phyloP scores from a whole-genome alignment of 2,329 filamentous ascomycete species.

The Epichloe brachyelytri region DNA sequence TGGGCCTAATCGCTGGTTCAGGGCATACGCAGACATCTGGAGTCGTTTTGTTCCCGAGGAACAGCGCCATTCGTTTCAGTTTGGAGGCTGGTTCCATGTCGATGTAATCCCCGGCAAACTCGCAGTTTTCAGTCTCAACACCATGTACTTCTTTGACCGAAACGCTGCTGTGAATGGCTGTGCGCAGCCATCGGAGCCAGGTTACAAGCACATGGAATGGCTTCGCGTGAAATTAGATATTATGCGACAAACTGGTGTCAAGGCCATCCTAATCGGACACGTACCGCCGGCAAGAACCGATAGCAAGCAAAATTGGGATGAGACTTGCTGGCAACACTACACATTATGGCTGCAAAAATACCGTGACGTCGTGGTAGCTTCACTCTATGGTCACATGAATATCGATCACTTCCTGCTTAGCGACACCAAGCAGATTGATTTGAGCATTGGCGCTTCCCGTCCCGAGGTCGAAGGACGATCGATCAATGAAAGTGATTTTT shows the following conservation, averaged over 20 bases:
- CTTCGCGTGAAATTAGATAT: conserved; percentile 76
- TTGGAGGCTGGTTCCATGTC: conserved; percentile 87
- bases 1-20: conserved; percentile 81
- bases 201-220: conserved; percentile 95
- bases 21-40: conserved; percentile 69
- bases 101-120: conserved; percentile 81
- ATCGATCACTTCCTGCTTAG: conserved; percentile 94
- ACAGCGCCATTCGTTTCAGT: conserved; percentile 80
- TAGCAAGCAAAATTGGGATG: conserved; percentile 83
- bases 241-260: conserved; percentile 73
- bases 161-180: conserved; percentile 94
- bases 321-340: conserved; percentile 98
- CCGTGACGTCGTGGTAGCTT: conserved; percentile 72
- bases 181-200: conserved; percentile 63
- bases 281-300: conserved; percentile 80
- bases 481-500: conserved; percentile 39
- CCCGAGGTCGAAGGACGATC: not conserved
- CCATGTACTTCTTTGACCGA: conserved; percentile 87
- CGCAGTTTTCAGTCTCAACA: conserved; percentile 89
- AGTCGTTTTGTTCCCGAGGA: conserved; percentile 76
- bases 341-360: conserved; percentile 82
- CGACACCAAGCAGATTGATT: conserved; percentile 64
- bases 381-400: conserved; percentile 93
- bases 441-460: conserved; percentile 30
- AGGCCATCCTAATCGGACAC: conserved; percentile 88